Evolutionary conservation across 2,329 filamentous ascomycete species (phyloP).

Genomic region (Clonostachys rhizophaga): DNA sequence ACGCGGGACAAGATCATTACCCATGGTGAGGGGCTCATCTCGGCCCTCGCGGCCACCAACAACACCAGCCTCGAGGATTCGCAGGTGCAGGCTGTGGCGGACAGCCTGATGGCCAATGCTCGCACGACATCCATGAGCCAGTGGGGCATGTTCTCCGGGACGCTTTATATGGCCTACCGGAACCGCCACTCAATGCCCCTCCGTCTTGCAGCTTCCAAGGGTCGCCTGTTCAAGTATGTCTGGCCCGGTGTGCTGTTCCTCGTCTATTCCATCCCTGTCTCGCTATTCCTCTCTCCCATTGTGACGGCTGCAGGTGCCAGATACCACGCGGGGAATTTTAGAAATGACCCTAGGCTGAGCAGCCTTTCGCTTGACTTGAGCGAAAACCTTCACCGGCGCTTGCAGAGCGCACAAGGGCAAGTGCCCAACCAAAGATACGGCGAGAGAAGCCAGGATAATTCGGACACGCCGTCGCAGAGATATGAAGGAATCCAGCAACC

Average conservation of each 20-base stretch:
- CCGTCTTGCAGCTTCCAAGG: background rate
- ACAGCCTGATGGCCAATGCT: background rate
- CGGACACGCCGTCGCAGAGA: too few species aligned
- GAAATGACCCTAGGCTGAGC: background rate
- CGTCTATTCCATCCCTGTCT: background rate
- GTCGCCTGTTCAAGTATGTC: background rate
- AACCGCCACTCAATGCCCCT: background rate
- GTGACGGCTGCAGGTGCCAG: background rate
- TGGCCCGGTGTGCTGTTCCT: background rate
- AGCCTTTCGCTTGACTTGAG: background rate
- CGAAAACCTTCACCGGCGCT: too few species aligned
- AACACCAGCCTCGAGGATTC: background rate
- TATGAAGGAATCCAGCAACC: too few species aligned
- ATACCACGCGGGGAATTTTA: background rate
- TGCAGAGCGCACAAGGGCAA: too few species aligned
- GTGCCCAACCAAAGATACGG: too few species aligned
- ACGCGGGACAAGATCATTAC: background rate
- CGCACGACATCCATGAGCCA: background rate
- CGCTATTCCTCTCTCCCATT: slow-evolving; percentile 1
- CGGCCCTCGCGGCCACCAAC: slow-evolving; percentile 1
- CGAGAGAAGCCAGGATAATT: too few species aligned
- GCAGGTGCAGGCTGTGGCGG: slow-evolving; percentile 3
- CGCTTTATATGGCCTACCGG: background rate
- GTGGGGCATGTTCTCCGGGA: background rate
- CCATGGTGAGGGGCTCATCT: background rate